Conservation (phyloP, 1,284 basidiomycete genomes). For the Ustilago tritici region DNA sequence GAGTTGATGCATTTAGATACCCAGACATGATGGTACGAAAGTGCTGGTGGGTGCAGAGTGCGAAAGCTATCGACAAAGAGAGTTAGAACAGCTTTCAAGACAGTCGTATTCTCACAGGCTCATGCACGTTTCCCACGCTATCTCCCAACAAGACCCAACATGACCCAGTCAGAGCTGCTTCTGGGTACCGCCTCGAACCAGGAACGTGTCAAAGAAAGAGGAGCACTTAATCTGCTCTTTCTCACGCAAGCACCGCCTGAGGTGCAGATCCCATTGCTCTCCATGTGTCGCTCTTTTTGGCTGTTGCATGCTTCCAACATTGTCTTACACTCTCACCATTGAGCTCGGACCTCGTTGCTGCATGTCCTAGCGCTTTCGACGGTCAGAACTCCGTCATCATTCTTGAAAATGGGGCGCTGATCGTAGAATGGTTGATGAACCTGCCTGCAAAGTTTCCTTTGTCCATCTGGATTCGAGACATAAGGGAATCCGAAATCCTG, state of each 20-base stretch:
- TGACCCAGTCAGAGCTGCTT: not conserved
- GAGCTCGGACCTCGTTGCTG: not conserved
- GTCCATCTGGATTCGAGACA: not conserved
- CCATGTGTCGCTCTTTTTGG: not conserved
- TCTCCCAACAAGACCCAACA: not conserved
- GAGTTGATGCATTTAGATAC: too few species aligned
- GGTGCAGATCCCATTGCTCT: not conserved
- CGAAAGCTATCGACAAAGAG: too few species aligned
- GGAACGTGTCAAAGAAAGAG: not conserved
- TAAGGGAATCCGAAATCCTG: not conserved
- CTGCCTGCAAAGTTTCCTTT: not conserved
- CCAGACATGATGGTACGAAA: too few species aligned
- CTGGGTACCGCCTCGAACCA: not conserved
- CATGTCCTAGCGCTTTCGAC: not conserved
- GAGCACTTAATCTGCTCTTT: not conserved
- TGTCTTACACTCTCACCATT: not conserved
- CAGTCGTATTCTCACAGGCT: conserved; percentile 1
- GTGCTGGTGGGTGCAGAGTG: too few species aligned
- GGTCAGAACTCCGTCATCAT: not conserved
- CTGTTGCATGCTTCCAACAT: not conserved
- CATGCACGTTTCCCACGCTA: conserved; percentile 5
- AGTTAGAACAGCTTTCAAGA: not conserved
- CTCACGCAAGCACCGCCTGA: not conserved
- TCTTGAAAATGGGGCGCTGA: not conserved
- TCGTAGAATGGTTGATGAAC: too few species aligned